Conservation (phyloP, 2,329 filamentous ascomycete species). For the Lachnellula cervina region DNA sequence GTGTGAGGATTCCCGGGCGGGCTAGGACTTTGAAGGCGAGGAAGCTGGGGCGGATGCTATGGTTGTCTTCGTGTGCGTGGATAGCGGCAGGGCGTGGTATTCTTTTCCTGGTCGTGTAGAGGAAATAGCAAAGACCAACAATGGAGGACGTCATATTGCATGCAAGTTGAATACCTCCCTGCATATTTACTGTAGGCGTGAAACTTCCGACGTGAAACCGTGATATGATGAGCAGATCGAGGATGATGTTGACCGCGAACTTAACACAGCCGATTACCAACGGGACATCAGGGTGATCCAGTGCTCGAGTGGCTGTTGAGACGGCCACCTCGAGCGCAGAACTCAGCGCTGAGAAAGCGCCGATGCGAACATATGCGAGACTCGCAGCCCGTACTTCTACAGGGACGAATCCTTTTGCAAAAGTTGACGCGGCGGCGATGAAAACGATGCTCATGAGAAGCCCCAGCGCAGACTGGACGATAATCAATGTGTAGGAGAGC, state of each 20-base stretch:
- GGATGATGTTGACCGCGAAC: constrained; percentile 60
- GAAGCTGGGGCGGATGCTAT: constrained; percentile 35
- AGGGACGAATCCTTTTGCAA: constrained; percentile 61
- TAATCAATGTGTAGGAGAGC: constrained; percentile 58
- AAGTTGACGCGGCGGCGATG: constrained; percentile 45
- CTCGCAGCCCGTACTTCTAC: constrained; percentile 50
- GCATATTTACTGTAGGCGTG: constrained; percentile 56
- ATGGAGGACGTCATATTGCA: constrained; percentile 54
- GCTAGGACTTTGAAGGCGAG: constrained; percentile 45
- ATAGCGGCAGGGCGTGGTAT: constrained; percentile 3
- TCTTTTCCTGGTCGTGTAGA: constrained; percentile 30
- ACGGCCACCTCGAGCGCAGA: constrained; percentile 61
- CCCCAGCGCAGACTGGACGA: constrained; percentile 55
- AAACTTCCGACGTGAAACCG: constrained; percentile 54
- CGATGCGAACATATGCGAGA: constrained; percentile 60
- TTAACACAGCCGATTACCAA: constrained; percentile 60
- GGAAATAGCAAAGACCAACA: constrained; percentile 55
- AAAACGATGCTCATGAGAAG: constrained; percentile 57
- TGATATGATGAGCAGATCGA: constrained; percentile 64
- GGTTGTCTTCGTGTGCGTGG: constrained; percentile 2
- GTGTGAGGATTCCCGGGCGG: constrained; percentile 53
- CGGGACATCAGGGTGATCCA: constrained; percentile 66
- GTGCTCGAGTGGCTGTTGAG: constrained; percentile 53
- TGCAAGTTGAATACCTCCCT: constrained; percentile 57
- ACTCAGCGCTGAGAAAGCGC: constrained; percentile 56